Evolutionary conservation across 768 basidiomycete genomes (phyloP), one percentile per base, ranked within the genome.

Genomic region (Fomitopsis pulvina): DNA sequence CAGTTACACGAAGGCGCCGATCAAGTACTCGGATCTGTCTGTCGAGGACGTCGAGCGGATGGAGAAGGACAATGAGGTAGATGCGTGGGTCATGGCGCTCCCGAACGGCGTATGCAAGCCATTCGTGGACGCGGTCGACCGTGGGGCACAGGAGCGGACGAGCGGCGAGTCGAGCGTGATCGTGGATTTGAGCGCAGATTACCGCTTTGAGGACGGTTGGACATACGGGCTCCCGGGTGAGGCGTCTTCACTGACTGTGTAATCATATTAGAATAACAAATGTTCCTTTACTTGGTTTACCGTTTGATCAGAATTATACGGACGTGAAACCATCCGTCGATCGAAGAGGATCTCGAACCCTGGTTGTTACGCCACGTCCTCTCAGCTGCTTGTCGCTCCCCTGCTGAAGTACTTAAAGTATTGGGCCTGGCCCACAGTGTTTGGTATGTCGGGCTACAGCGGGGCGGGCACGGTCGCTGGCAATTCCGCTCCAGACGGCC

Each of bases 171-270:
- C 76, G 38, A 89, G 92, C 57, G 90, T 95, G 18, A 71, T 98
- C 30, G 84, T 98, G 30, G 96, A 99, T 64, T 69, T 99, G 52
- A 79, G 92, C 60, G 96, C 95, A 21, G 96, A 99, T 68, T 92
- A 91, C 67, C 75, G 96, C 57, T 98, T 98, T 66, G 93, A 98
- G 74, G 72, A 82, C 39, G 87, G 78, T 44, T 99, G 96, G 96
- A 88, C 88, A 56, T 99, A 99, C 65, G 96, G 96, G 59, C 82
- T 99, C 69, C 96, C 96, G 67, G 95, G 95, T 99, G 79, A 91
- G 92, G 72, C 58, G 61, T 63, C 70, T 65, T 56, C 50, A 43
- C 68, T 65, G 73, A 67, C 66, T 58, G 48, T 57, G 59, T 47
- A 32, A 32, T n/a, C 10, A 57, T 63, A 54, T 52, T 45, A 55